A percentile compares a stretch with the other conserved stretches of the same genome.
phyloP scores from a whole-genome alignment of 2,329 filamentous ascomycete species.

The Capronia americana region DNA sequence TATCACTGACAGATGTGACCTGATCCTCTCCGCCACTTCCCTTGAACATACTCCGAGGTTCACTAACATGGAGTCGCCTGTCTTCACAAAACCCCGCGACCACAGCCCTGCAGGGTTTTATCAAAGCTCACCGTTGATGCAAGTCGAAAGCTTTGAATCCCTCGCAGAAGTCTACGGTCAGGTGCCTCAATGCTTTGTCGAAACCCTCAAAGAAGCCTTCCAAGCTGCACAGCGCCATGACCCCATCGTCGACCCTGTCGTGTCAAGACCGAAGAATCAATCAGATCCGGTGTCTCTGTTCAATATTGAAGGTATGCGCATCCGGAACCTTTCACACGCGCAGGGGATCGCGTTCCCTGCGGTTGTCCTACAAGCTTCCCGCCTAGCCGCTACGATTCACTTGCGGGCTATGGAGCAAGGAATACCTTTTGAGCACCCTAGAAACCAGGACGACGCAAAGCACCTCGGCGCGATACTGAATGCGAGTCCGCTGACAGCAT shows the following conservation, averaged over 20 bases:
- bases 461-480: slow-evolving; percentile 4
- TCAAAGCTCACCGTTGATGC: slow-evolving; percentile 19
- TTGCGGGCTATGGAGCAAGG: slow-evolving; percentile 13
- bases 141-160: slow-evolving; percentile 8
- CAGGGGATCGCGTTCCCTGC: not conserved
- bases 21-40: slow-evolving; percentile 18
- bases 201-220: slow-evolving; percentile 14
- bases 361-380: slow-evolving; percentile 12
- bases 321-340: not conserved
- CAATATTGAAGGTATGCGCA: not conserved
- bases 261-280: not conserved
- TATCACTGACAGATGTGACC: slow-evolving; percentile 14
- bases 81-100: not conserved
- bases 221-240: not conserved
- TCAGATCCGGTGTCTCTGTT: not conserved
- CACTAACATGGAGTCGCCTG: slow-evolving; percentile 4
- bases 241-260: not conserved
- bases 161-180: slow-evolving; percentile 1
- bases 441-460: slow-evolving; percentile 12
- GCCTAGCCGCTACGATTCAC: slow-evolving; percentile 13
- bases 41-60: not conserved
- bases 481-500: slow-evolving; percentile 10
- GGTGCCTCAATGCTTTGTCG: slow-evolving; percentile 7
- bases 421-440: slow-evolving; percentile 18
- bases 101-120: not conserved